Conservation (phyloP, 164 flowering plant genomes). For the Akebia trifoliata region DNA sequence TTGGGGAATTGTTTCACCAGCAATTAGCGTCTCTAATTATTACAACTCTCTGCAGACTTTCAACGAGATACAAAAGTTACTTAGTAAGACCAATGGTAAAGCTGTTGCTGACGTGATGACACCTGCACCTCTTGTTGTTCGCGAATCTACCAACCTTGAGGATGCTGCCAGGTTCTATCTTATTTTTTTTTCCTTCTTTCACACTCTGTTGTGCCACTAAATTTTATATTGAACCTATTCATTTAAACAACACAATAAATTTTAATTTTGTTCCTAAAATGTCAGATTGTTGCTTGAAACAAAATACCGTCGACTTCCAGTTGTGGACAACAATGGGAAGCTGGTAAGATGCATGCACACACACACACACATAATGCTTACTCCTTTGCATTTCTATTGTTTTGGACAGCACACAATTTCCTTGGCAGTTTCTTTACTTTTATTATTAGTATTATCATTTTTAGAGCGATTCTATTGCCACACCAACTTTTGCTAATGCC, state of each 20-base stretch:
- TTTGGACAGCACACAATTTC: too few species aligned
- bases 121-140: conserved; percentile 80
- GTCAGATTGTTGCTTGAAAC: conserved; percentile 82
- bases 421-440: too few species aligned
- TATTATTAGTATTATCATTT: background rate
- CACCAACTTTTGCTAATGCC: too few species aligned
- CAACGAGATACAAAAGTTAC: conserved; percentile 79
- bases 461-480: background rate
- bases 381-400: too few species aligned
- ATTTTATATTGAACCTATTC: background rate
- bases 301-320: conserved; percentile 89
- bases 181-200: background rate
- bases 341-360: conserved; percentile 56
- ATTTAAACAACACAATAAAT: background rate
- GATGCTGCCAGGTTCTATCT: conserved; percentile 95
- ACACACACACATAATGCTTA: too few species aligned
- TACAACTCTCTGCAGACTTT: conserved; percentile 56
- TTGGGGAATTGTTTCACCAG: too few species aligned
- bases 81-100: conserved; percentile 81
- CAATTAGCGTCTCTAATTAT: conserved; percentile 1
- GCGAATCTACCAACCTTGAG: conserved; percentile 80
- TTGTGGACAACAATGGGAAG: conserved; percentile 73
- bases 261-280: conserved; percentile 7
- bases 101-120: conserved; percentile 86
- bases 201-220: background rate